Evolutionary conservation across 768 basidiomycete species (phyloP).

Genomic region (Lenzites betulinus): DNA sequence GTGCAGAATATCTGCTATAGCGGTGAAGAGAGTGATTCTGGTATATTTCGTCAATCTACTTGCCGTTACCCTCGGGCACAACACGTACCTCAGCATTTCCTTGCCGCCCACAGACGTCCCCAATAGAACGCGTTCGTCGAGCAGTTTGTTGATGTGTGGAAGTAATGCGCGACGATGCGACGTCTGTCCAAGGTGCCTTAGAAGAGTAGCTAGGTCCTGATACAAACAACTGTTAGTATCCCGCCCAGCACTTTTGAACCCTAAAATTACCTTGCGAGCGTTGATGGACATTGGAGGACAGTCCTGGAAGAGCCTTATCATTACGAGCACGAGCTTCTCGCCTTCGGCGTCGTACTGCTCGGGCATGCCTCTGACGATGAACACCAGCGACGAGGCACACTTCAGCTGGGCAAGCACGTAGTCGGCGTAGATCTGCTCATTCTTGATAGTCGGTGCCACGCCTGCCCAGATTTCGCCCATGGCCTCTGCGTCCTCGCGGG

Average conservation of each 20-base stretch:
- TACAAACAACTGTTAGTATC: not conserved
- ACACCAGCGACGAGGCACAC: conserved; percentile 92
- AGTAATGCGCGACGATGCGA: conserved; percentile 78
- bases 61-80: not conserved
- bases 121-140: conserved; percentile 88
- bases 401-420: conserved; percentile 90
- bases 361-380: conserved; percentile 73
- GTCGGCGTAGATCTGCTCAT: conserved; percentile 74
- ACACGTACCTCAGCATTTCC: conserved; percentile 75
- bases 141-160: conserved; percentile 82
- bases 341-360: conserved; percentile 72
- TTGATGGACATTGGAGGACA: conserved; percentile 85
- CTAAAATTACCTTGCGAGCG: conserved; percentile 66
- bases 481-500: conserved; percentile 76
- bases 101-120: conserved; percentile 82
- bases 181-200: conserved; percentile 84
- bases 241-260: not conserved
- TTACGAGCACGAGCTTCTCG: conserved; percentile 76
- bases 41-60: not conserved
- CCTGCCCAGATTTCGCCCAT: conserved; percentile 85
- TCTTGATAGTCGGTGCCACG: conserved; percentile 74
- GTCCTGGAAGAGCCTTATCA: conserved; percentile 89
- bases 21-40: conserved; percentile 81
- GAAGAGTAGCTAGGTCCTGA: conserved; percentile 90
- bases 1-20: conserved; percentile 91